These are phyloP conservation scores for Calonectria hongkongensis DNA, from an alignment of 2,329 filamentous ascomycete genomes.

Conservation along the genomic window DNA sequence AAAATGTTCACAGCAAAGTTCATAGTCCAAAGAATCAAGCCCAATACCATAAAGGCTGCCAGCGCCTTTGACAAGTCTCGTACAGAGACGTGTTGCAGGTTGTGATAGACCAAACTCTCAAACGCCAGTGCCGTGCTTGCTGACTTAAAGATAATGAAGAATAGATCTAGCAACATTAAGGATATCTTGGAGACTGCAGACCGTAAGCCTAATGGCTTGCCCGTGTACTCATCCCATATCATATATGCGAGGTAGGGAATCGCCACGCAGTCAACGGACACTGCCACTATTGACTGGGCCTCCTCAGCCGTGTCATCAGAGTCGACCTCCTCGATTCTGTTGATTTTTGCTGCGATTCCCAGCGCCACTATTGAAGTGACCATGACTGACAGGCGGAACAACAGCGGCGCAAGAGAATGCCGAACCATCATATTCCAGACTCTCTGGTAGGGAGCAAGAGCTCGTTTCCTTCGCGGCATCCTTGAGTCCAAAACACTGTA, in stretches of 20 bases:
- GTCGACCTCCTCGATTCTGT: conserved; percentile 72
- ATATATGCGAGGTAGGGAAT: conserved; percentile 95
- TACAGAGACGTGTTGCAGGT: conserved; percentile 59
- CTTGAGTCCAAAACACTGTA: conserved; percentile 55
- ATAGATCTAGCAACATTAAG: conserved; percentile 91
- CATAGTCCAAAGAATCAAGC: conserved; percentile 90
- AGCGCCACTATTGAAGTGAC: conserved; percentile 89
- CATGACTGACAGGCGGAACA: conserved; percentile 88
- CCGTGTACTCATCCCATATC: conserved; percentile 96
- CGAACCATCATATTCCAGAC: conserved; percentile 82
- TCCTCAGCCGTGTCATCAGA: conserved; percentile 71
- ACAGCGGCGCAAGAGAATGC: conserved; percentile 89
- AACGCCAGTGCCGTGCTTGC: conserved; percentile 94
- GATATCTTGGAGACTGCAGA: conserved; percentile 89
- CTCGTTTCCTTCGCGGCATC: conserved; percentile 56
- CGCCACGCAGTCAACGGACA: conserved; percentile 91
- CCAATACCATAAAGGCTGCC: conserved; percentile 86
- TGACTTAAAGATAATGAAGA: conserved; percentile 98
- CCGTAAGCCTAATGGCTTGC: conserved; percentile 92
- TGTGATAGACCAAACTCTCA: conserved; percentile 82
- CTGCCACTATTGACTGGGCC: conserved; percentile 89
- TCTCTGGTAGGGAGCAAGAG: conserved; percentile 68
- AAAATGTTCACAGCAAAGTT: conserved; percentile 93
- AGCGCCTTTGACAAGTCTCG: conserved; percentile 80
- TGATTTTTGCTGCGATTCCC: conserved; percentile 85